Conservation (phyloP, 2,329 filamentous ascomycete species). For the Neophaeococcomyces aloes region DNA sequence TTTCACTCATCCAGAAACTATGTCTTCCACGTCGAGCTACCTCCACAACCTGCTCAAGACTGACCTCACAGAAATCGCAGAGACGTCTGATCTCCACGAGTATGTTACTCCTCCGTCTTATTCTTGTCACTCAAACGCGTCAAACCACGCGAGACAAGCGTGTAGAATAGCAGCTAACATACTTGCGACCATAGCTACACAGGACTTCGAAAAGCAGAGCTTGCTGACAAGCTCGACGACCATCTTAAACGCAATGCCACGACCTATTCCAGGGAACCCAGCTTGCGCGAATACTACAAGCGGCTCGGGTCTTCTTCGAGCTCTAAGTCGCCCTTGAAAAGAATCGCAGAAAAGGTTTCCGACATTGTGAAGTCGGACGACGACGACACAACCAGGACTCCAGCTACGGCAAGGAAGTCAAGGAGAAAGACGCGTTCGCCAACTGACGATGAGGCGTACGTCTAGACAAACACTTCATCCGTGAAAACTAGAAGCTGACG, state of each 20-base stretch:
- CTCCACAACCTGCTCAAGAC: conserved; percentile 72
- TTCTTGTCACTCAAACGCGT: conserved; percentile 10
- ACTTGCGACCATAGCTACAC: conserved; percentile 18
- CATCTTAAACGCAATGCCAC: conserved; percentile 60
- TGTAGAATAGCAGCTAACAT: conserved; percentile 16
- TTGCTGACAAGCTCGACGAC: conserved; percentile 64
- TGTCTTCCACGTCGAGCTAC: conserved; percentile 60
- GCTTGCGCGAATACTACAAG: conserved; percentile 66
- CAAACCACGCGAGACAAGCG: conserved; percentile 2
- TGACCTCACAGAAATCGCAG: conserved; percentile 65
- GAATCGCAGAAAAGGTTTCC: conserved; percentile 27
- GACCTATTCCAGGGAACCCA: conserved; percentile 52
- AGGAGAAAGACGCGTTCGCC: conserved; percentile 22
- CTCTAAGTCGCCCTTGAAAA: conserved; percentile 52
- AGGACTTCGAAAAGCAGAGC: conserved; percentile 61
- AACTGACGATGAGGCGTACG: conserved; percentile 27
- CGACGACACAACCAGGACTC: conserved; percentile 27
- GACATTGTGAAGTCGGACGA: conserved; percentile 29
- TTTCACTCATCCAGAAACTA: conserved; percentile 28
- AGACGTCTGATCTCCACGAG: conserved; percentile 47
- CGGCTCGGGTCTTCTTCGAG: conserved; percentile 42
- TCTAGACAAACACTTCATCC: conserved; percentile 23
- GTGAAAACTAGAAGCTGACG: background rate
- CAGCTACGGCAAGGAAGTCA: conserved; percentile 24
- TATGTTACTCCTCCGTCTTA: conserved; percentile 40